Evolutionary conservation across 441 rosid genomes (phyloP).

Genomic region (Populus hybrid): DNA sequence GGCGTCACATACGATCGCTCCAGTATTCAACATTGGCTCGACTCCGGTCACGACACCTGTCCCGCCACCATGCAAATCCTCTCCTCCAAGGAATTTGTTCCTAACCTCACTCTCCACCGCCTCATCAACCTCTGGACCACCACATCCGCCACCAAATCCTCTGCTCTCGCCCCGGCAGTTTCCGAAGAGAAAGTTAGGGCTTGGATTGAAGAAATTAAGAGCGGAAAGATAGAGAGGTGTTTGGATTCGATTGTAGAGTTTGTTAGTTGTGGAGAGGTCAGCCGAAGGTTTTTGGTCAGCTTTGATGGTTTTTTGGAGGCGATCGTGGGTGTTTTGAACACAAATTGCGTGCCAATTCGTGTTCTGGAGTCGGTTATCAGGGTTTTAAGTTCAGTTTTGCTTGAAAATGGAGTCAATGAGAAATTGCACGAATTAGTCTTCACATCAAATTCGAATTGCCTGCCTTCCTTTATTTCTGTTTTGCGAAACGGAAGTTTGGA

Average conservation of each 20-base stretch:
- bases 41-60: constrained; percentile 79
- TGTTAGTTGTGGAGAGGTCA: constrained; percentile 39
- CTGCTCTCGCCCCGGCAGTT: constrained; percentile 16
- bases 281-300: constrained; percentile 43
- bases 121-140: constrained; percentile 77
- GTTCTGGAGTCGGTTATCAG: constrained; percentile 35
- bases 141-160: constrained; percentile 19
- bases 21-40: constrained; percentile 85
- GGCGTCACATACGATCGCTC: constrained; percentile 90
- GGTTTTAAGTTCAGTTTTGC: constrained; percentile 38
- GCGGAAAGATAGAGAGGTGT: constrained; percentile 12
- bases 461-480: constrained; percentile 41
- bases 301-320: constrained; percentile 45
- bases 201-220: constrained; percentile 26
- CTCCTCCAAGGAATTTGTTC: constrained; percentile 56
- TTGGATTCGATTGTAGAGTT: constrained; percentile 37
- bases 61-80: constrained; percentile 97
- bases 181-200: constrained; percentile 35
- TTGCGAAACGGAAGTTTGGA: constrained; percentile 30
- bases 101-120: constrained; percentile 73
- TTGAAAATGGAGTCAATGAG: constrained; percentile 32
- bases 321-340: constrained; percentile 24
- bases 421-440: constrained; percentile 25
- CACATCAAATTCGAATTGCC: constrained; percentile 12
- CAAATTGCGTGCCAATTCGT: constrained; percentile 30